Evolutionary conservation across 1,284 basidiomycete genomes (phyloP).

Genomic region (Tilletia indica): DNA sequence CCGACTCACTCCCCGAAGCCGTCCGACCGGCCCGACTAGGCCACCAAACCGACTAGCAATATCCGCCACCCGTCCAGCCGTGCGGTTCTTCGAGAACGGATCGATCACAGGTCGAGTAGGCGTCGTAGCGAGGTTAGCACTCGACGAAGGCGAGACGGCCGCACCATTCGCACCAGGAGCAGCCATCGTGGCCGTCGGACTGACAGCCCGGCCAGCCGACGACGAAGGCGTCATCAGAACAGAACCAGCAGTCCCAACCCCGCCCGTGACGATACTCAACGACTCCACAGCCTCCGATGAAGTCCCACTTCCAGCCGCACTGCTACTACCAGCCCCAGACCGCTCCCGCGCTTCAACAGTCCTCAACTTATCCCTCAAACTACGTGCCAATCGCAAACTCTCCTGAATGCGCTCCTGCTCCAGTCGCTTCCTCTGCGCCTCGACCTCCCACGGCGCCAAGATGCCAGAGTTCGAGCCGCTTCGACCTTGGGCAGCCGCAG

Average conservation of each 20-base stretch:
- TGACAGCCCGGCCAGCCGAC: conserved; percentile 1
- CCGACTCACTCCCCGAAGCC: conserved; percentile 12
- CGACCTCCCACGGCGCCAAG: conserved; percentile 5
- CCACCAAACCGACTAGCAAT: conserved; percentile 39
- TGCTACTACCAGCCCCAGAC: neutral
- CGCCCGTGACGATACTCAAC: neutral
- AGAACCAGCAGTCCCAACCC: neutral
- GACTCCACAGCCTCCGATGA: neutral
- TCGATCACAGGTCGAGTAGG: conserved; percentile 23
- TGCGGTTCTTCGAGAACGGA: conserved; percentile 41
- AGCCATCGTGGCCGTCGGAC: conserved; percentile 28
- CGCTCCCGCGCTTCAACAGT: conserved; percentile 11
- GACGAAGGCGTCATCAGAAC: neutral
- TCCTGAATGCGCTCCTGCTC: conserved; percentile 14
- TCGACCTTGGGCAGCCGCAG: conserved; percentile 6
- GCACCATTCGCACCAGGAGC: conserved; percentile 29
- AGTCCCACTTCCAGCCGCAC: neutral
- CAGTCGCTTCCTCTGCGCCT: conserved; percentile 10
- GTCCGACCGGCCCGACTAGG: conserved; percentile 9
- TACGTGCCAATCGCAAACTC: conserved; percentile 6
- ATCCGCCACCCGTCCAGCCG: conserved; percentile 39
- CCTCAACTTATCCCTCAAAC: conserved; percentile 4
- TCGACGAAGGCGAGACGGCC: neutral
- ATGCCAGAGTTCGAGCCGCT: neutral
- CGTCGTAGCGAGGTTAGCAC: neutral